These are phyloP conservation scores for Phytophthora pinifolia DNA, from an alignment of 352 stramenopile species.

Conservation along the genomic window DNA sequence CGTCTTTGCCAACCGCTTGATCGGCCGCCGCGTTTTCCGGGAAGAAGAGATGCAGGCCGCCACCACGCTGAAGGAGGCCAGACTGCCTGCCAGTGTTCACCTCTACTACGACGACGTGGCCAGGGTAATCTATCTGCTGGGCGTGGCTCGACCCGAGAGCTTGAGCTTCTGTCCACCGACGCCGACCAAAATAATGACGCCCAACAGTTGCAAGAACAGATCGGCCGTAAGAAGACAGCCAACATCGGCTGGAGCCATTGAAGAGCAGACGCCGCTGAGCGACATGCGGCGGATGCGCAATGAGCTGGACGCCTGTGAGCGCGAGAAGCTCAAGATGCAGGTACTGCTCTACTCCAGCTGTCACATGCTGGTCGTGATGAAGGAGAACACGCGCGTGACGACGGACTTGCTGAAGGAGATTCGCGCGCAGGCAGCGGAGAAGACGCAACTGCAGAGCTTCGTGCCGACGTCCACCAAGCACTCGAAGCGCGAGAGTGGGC, in stretches of 20 bases:
- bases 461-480: slow-evolving; percentile 32
- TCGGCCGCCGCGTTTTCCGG: slow-evolving; percentile 57
- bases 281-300: slow-evolving; percentile 13
- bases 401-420: slow-evolving; percentile 47
- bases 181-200: slow-evolving; percentile 6
- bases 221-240: slow-evolving; percentile 8
- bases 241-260: not conserved
- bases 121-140: slow-evolving; percentile 58
- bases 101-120: slow-evolving; percentile 57
- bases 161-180: slow-evolving; percentile 27
- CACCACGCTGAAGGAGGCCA: slow-evolving; percentile 23
- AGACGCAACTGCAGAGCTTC: slow-evolving; percentile 52
- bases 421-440: slow-evolving; percentile 53
- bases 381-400: slow-evolving; percentile 39
- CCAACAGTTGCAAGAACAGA: slow-evolving; percentile 17
- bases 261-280: slow-evolving; percentile 18
- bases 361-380: slow-evolving; percentile 59
- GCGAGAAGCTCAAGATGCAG: slow-evolving; percentile 66
- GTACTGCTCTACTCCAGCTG: slow-evolving; percentile 62
- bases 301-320: slow-evolving; percentile 34
- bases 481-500: slow-evolving; percentile 31
- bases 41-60: slow-evolving; percentile 29
- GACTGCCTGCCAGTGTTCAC: slow-evolving; percentile 45
- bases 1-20: slow-evolving; percentile 62
- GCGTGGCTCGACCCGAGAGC: slow-evolving; percentile 43